phyloP scores from a whole-genome alignment of 139 green algal genomes.

The Choricystis sp. region DNA sequence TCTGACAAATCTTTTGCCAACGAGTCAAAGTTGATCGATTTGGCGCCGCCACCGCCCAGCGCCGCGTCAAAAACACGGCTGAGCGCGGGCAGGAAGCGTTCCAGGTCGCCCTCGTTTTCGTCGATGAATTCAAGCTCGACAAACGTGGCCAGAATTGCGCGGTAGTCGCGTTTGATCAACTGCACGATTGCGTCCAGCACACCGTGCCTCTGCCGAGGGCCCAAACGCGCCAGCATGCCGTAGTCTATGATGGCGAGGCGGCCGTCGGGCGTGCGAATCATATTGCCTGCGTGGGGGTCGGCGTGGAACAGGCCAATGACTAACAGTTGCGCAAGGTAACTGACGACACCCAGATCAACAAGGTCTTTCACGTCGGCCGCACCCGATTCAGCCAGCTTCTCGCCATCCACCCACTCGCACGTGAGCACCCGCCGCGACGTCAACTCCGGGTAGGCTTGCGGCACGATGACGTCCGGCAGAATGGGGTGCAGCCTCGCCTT shows the following conservation, averaged over 20 bases:
- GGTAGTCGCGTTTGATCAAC: slow-evolving; percentile 96
- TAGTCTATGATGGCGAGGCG: slow-evolving; percentile 93
- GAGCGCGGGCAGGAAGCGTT: slow-evolving; percentile 85
- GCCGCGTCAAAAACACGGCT: slow-evolving; percentile 62
- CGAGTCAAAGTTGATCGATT: slow-evolving; percentile 95
- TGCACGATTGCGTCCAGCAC: slow-evolving; percentile 98
- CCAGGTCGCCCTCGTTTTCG: slow-evolving; percentile 74
- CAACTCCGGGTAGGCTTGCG: slow-evolving; percentile 61
- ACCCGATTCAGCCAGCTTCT: slow-evolving; percentile 62
- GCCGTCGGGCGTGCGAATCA: slow-evolving; percentile 92
- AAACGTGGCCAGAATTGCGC: slow-evolving; percentile 92
- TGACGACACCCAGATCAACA: slow-evolving; percentile 95
- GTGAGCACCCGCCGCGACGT: slow-evolving; percentile 75
- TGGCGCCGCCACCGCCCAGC: slow-evolving; percentile 77
- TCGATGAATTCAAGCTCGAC: slow-evolving; percentile 97
- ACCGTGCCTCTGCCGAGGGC: slow-evolving; percentile 57
- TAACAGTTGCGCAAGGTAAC: slow-evolving; percentile 95
- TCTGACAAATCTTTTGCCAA: slow-evolving; percentile 91
- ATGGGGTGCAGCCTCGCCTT: slow-evolving; percentile 51
- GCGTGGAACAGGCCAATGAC: slow-evolving; percentile 36
- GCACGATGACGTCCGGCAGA: slow-evolving; percentile 74
- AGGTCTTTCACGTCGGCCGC: slow-evolving; percentile 62
- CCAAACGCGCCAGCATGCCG: slow-evolving; percentile 59
- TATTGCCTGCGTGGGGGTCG: slow-evolving; percentile 74
- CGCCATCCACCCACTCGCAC: slow-evolving; percentile 66